Evolutionary conservation across 306 rosid species (phyloP).

Genomic region (Ormosia emarginata): DNA sequence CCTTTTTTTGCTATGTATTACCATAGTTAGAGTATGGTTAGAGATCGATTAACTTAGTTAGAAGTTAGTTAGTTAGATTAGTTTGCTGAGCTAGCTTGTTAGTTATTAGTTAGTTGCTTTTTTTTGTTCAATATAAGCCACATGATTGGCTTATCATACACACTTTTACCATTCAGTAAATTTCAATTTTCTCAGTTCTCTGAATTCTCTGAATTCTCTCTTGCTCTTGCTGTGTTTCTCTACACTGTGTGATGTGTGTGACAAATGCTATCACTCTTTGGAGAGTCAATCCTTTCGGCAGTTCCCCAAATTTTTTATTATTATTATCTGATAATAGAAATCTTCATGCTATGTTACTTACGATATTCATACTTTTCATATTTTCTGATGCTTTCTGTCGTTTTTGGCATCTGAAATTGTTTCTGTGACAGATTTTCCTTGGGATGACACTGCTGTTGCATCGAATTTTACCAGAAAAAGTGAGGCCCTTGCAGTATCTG

Average conservation of each 20-base stretch:
- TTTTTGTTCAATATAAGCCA: too few relatives aligned
- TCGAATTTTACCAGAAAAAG: slow-evolving; percentile 81
- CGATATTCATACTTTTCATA: neutral
- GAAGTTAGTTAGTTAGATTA: too few relatives aligned
- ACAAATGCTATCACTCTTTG: neutral
- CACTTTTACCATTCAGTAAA: too few relatives aligned
- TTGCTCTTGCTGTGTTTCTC: too few relatives aligned
- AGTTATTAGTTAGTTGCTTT: too few relatives aligned
- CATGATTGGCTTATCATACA: too few relatives aligned
- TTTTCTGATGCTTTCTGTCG: slow-evolving; percentile 22
- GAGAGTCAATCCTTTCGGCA: neutral
- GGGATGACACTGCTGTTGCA: slow-evolving; percentile 69
- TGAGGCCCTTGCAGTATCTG: slow-evolving; percentile 91
- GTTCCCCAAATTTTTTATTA: neutral
- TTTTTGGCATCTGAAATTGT: slow-evolving; percentile 14
- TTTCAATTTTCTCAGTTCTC: too few relatives aligned
- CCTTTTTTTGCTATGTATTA: too few relatives aligned
- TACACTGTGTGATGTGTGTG: neutral
- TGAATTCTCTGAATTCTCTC: too few relatives aligned
- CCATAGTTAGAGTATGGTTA: too few relatives aligned
- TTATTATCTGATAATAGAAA: neutral
- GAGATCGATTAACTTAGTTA: too few relatives aligned
- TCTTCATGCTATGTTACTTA: neutral
- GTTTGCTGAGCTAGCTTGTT: too few relatives aligned
- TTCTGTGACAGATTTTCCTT: slow-evolving; percentile 63